Evolutionary conservation across 805 yeast genomes (phyloP).

Genomic region (Hanseniaspora thailandica): DNA sequence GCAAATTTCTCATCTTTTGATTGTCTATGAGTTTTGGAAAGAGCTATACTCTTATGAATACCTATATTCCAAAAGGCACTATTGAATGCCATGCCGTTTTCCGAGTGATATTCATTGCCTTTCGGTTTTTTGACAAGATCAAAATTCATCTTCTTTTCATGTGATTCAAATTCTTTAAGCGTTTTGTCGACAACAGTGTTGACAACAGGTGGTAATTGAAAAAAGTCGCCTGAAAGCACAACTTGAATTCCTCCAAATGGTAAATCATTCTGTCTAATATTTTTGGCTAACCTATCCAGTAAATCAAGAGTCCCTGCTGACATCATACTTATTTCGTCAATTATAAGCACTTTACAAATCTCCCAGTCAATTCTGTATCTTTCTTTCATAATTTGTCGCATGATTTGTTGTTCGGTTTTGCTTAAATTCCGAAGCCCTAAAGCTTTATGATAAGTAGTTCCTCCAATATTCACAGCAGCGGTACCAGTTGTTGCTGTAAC

Average conservation of each 20-base stretch:
- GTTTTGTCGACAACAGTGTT: conserved; percentile 31
- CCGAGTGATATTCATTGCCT: no score
- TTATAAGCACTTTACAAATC: conserved; percentile 53
- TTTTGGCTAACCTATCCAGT: conserved; percentile 56
- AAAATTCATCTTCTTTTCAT: no score
- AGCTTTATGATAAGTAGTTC: conserved; percentile 74
- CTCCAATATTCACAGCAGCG: conserved; percentile 91
- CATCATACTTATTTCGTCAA: conserved; percentile 93
- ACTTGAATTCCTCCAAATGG: conserved; percentile 95
- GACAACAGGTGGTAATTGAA: conserved; percentile 73
- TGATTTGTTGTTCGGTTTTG: conserved; percentile 38
- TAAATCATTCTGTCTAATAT: conserved; percentile 32
- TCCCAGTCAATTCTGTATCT: conserved; percentile 48
- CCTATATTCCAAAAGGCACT: no score
- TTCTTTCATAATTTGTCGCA: conserved; percentile 38
- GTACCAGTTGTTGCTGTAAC: conserved; percentile 93
- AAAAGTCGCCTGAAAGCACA: conserved; percentile 87
- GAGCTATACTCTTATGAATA: no score
- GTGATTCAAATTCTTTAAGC: no score
- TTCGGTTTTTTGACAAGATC: conserved; percentile 39
- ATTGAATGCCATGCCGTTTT: no score
- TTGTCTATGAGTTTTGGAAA: no score
- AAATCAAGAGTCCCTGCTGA: conserved; percentile 69
- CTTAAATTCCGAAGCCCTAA: conserved; percentile 76
- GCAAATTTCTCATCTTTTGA: no score